Evolutionary conservation across 768 basidiomycete species (phyloP).

Genomic region (Macrolepiota dolichaula): DNA sequence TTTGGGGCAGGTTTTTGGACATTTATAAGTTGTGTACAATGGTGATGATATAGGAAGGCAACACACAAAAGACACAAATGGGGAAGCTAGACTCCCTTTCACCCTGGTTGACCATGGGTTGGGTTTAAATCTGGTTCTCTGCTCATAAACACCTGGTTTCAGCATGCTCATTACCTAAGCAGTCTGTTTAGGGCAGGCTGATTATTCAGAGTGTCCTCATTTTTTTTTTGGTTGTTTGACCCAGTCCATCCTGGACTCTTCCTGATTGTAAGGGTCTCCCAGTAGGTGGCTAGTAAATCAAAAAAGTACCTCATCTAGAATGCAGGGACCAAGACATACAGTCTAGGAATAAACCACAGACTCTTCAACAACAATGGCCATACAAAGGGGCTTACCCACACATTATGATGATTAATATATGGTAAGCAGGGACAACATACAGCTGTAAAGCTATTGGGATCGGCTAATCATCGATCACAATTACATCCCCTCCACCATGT

Average conservation of each 20-base stretch:
- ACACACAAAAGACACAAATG: not conserved
- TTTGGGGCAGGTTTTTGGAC: not conserved
- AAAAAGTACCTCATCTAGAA: not conserved
- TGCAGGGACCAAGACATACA: not conserved
- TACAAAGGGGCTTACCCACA: no score
- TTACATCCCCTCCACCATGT: not conserved
- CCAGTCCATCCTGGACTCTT: not conserved
- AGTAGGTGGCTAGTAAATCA: not conserved
- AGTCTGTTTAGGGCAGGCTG: not conserved
- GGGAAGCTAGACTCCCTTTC: not conserved
- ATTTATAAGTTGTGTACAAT: not conserved
- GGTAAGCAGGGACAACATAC: not conserved
- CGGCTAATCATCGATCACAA: slow-evolving; percentile 14
- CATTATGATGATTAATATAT: no score
- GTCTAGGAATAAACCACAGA: not conserved
- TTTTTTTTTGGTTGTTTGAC: not conserved
- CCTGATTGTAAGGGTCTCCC: not conserved
- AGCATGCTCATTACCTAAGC: slow-evolving; percentile 4
- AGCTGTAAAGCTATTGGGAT: not conserved
- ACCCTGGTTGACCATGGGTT: not conserved
- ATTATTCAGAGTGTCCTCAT: not conserved
- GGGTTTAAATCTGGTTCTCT: not conserved
- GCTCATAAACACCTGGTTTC: not conserved
- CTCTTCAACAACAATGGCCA: not conserved
- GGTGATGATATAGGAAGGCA: slow-evolving; percentile 1